A percentile compares a stretch with the other conserved stretches of the same genome.
phyloP scores from a whole-genome alignment of 805 yeast species.

The Cyberlindnera xishuangbannaensis region DNA sequence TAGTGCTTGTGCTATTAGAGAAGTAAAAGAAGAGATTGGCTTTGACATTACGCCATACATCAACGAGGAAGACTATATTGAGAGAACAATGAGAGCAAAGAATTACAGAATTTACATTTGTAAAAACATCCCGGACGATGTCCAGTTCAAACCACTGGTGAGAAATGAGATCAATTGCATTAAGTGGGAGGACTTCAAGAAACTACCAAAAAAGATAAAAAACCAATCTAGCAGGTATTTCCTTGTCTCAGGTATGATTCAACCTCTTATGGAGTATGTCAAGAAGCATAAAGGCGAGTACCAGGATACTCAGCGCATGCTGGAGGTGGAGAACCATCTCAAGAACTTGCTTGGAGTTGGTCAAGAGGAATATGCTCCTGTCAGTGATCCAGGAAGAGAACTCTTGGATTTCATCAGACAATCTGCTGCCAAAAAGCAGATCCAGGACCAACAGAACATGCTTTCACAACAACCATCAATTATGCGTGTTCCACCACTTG shows the following conservation, averaged over 20 bases:
- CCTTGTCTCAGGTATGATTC: conserved; percentile 35
- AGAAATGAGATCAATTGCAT: conserved; percentile 84
- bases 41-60: conserved; percentile 70
- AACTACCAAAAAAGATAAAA: conserved; percentile 27
- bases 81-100: conserved; percentile 76
- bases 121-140: conserved; percentile 70
- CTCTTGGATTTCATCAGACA: conserved; percentile 55
- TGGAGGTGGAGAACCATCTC: conserved; percentile 58
- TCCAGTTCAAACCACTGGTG: conserved; percentile 71
- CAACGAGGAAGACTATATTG: conserved; percentile 67
- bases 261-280: conserved; percentile 44
- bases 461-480: conserved; percentile 5
- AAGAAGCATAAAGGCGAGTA: conserved; percentile 42
- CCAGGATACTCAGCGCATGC: conserved; percentile 54
- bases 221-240: conserved; percentile 29
- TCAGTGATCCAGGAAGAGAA: conserved; percentile 69
- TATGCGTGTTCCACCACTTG: conserved; percentile 10
- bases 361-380: conserved; percentile 20
- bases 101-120: conserved; percentile 79
- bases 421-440: conserved; percentile 31
- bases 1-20: conserved; percentile 84
- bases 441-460: conserved; percentile 13
- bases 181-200: conserved; percentile 66
- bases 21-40: conserved; percentile 90
- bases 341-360: conserved; percentile 59